Base-by-base conservation (phyloP, 306 rosid species). In the Lupinus albus region DNA sequence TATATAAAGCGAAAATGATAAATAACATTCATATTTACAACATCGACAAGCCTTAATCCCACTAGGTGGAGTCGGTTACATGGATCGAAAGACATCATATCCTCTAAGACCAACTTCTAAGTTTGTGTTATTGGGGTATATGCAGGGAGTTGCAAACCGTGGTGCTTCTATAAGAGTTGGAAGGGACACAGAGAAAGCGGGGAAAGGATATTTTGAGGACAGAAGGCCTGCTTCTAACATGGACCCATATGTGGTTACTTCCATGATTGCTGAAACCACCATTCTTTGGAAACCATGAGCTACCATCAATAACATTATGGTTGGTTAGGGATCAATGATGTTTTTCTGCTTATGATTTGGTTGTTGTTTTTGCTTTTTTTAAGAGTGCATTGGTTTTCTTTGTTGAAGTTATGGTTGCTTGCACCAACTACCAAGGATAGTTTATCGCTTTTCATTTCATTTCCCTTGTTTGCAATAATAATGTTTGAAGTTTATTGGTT, bases 161-260 rank as follows among this genome's bases (percentile, higher is more conserved):
- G 98, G 97, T 16, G 98, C 98, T 55, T 93, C 98, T 1, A 44
- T 93, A 61, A 87, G 99, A 48, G 97, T 93, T 68, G 99, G 99
- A 3, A 81, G 99, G 54, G 97, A 93, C 85, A 93, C 99, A n/a
- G 97, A 93, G 81, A 80, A 83, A 78, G 94, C 6, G 41, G 96
- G 98, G 17, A 93, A 90, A 50, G 99, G 99, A 21, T 93, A 93
- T 16, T 93, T 93, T 39, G 99, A 93, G 79, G 99, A 93, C 68
- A 76, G 97, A 63, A 86, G 99, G 82, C 99, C 99, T 0, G 91
- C 99, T 9, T 93, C 99, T 7, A 93, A 93, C 96, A 93, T 93
- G 99, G 99, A 93, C 58, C 99, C 99, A 0, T 93, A 93, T 55
- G 83, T 93, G 6, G 99, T 93, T 39, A 93, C 99, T 45, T 84